Base-by-base conservation (phyloP, 768 basidiomycete genomes). In the Galerina marginata region DNA sequence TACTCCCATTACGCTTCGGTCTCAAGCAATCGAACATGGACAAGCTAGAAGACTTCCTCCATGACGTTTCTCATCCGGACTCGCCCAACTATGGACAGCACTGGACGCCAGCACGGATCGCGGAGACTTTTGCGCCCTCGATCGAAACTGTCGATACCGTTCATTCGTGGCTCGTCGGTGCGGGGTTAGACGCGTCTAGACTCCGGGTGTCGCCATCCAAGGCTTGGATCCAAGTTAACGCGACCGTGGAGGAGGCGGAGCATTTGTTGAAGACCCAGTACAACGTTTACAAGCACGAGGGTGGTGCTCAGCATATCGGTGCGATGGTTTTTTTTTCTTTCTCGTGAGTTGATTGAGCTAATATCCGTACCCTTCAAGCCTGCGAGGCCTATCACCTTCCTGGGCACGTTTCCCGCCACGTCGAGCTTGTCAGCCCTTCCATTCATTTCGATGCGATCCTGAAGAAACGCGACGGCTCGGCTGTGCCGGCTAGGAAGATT, bases 21-120 rank as follows among this genome's bases (percentile, higher is more conserved):
- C 74, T 85, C 46, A 68, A 72, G 23, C 83, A 84, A 64, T 66
- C 71, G 10, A 80, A 83, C 64, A 64, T 81, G 26, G 70, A 77
- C 50, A 72, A 69, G 10, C 71, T 85, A 54, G 79, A 81, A 56
- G 72, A 71, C 6, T 69, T 75, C 36, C 74, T 85, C 9, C 67
- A 74, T 56, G 77, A 78, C 39, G 76, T 84, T 48, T 77, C 83
- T 2, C 75, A 83, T 55, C 83, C 83, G 1, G 74, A 77, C 7
- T 83, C 82, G 0, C 67, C 72, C 6, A 74, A 74, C 64, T 85
- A 82, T 62, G 81, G 83, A 15, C 71, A 76, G 43, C 83, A 83
- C 65, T 82, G 81, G 81, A 70, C 75, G 3, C 67, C 81, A 2
- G 71, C 63, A 2, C 65, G 79, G 54, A 75, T 85, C 44, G 76